These are phyloP conservation scores for Helminthosporium solani DNA, from an alignment of 2,329 filamentous ascomycete species.

Conservation along the genomic window DNA sequence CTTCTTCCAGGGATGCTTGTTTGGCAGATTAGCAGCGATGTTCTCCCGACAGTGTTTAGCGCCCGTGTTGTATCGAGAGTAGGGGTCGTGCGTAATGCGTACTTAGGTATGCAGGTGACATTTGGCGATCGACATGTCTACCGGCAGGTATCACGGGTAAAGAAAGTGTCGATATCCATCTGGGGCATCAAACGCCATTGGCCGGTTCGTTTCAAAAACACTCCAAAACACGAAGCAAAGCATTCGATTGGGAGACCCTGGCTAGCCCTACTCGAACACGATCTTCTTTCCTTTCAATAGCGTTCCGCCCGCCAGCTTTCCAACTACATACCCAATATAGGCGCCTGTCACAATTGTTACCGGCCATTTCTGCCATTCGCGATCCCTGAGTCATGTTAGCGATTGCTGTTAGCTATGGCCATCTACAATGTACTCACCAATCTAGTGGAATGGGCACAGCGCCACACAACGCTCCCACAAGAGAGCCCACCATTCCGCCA, in stretches of 20 bases:
- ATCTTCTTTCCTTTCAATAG: conserved; percentile 50
- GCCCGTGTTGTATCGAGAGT: too few relatives aligned
- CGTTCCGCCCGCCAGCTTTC: conserved; percentile 61
- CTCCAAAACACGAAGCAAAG: background rate
- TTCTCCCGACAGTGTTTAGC: too few relatives aligned
- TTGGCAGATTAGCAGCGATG: too few relatives aligned
- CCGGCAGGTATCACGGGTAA: background rate
- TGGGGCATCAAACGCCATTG: background rate
- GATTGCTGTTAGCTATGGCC: background rate
- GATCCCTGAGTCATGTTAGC: conserved; percentile 59
- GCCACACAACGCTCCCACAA: conserved; percentile 85
- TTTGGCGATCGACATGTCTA: background rate
- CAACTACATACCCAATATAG: conserved; percentile 75
- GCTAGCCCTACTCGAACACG: conserved; percentile 39
- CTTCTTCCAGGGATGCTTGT: too few relatives aligned
- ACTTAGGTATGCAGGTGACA: too few relatives aligned
- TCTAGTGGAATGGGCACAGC: conserved; percentile 94
- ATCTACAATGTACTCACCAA: conserved; percentile 57
- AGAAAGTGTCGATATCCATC: background rate
- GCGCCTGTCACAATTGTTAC: conserved; percentile 84
- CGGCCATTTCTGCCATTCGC: conserved; percentile 99
- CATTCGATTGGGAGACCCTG: background rate
- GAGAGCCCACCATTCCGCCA: conserved; percentile 75
- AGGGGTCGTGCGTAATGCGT: background rate
- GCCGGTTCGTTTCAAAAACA: background rate